Evolutionary conservation across 352 stramenopile genomes (phyloP).

Genomic region (Phytopythium delawarense): DNA sequence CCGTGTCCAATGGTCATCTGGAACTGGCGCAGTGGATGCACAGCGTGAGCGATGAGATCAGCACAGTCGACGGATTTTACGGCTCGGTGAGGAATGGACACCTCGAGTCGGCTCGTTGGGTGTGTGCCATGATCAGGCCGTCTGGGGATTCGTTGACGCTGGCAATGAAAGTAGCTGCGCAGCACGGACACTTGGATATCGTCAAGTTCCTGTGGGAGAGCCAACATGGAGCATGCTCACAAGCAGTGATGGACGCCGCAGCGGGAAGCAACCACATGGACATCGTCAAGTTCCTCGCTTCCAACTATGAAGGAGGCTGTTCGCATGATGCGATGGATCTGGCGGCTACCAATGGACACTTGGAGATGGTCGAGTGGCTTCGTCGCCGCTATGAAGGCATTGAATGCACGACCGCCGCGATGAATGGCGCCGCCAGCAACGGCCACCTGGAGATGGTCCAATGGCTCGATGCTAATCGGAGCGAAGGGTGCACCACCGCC

Average conservation of each 20-base stretch:
- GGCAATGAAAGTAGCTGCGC: constrained; percentile 22
- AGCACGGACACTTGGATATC: constrained; percentile 17
- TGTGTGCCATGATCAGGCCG: neutral
- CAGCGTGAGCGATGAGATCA: constrained; percentile 18
- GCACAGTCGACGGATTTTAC: constrained; percentile 5
- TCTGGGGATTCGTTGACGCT: neutral
- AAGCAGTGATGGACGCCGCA: constrained; percentile 20
- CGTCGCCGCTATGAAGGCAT: neutral
- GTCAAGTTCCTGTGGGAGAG: constrained; percentile 15
- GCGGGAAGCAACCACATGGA: constrained; percentile 10
- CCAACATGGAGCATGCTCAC: constrained; percentile 7
- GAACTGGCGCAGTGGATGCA: constrained; percentile 9
- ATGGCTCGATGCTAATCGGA: neutral
- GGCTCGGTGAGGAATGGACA: neutral
- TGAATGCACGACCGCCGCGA: neutral
- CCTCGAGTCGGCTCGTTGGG: neutral
- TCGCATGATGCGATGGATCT: neutral
- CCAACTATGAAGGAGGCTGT: neutral
- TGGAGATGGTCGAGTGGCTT: neutral
- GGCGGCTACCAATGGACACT: neutral
- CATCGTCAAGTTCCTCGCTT: neutral
- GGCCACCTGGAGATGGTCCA: neutral
- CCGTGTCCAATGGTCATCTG: neutral
- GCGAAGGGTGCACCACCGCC: neutral
- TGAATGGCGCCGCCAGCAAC: neutral